Evolutionary conservation across 2,329 filamentous ascomycete species (phyloP).

Genomic region (Magnaporthiopsis rhizophila): DNA sequence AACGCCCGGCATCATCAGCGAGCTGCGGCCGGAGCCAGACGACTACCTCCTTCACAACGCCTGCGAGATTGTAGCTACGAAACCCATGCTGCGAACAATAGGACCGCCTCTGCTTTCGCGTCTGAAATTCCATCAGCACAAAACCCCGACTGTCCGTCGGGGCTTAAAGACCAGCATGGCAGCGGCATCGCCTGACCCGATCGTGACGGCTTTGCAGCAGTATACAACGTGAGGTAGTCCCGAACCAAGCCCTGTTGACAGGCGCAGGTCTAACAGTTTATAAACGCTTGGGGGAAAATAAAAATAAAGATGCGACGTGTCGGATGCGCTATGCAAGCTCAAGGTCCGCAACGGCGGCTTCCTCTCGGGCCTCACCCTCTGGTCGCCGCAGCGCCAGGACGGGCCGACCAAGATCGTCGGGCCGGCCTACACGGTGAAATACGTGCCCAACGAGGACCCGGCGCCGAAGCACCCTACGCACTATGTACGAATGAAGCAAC

Average conservation of each 20-base stretch:
- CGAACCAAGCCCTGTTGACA: not conserved
- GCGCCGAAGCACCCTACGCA: conserved; percentile 35
- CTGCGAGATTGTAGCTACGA: too few species aligned
- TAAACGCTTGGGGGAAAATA: not conserved
- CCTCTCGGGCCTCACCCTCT: conserved; percentile 44
- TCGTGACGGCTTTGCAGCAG: conserved; percentile 23
- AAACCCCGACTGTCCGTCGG: too few species aligned
- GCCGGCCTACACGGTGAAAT: conserved; percentile 46
- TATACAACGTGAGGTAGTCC: conserved; percentile 22
- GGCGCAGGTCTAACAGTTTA: too few species aligned
- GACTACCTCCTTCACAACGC: too few species aligned
- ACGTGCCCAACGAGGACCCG: conserved; percentile 37
- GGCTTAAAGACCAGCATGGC: not conserved
- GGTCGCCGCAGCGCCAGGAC: conserved; percentile 42
- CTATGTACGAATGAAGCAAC: conserved; percentile 28
- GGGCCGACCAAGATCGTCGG: conserved; percentile 45
- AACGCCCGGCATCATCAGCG: not conserved
- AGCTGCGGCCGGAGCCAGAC: too few species aligned
- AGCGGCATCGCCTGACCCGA: conserved; percentile 12
- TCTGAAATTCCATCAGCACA: too few species aligned
- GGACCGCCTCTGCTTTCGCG: not conserved
- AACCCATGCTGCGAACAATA: not conserved
- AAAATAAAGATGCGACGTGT: conserved; percentile 35
- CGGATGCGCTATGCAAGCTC: conserved; percentile 44
- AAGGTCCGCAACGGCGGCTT: conserved; percentile 42